phyloP scores from a whole-genome alignment of 352 stramenopile species.

The Pythium insidiosum region DNA sequence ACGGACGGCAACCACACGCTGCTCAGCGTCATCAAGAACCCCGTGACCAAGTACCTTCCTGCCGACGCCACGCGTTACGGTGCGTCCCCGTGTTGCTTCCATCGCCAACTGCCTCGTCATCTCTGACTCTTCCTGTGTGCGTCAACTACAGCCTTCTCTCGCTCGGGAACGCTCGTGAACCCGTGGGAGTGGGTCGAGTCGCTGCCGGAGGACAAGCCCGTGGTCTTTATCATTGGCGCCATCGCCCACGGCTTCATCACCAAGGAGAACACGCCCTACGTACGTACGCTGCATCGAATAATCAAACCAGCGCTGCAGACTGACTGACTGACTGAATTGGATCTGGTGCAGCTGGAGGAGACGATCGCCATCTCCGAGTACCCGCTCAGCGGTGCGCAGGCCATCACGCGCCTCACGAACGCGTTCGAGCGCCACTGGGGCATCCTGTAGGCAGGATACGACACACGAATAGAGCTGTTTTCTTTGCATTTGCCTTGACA shows the following conservation, averaged over 20 bases:
- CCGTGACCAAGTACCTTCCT: conserved; percentile 95
- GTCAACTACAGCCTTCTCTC: conserved; percentile 86
- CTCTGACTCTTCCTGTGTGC: too few species aligned
- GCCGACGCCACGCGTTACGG: conserved; percentile 94
- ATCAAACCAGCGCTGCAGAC: too few species aligned
- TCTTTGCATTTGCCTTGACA: background rate
- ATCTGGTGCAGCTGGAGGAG: conserved; percentile 90
- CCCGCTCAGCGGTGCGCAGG: conserved; percentile 94
- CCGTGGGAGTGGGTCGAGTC: conserved; percentile 91
- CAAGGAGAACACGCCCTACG: conserved; percentile 96
- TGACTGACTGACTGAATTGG: too few species aligned
- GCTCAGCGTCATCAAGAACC: conserved; percentile 99
- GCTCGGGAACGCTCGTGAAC: conserved; percentile 92
- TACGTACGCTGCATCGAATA: too few species aligned
- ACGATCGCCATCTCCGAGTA: conserved; percentile 98
- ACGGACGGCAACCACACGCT: conserved; percentile 95
- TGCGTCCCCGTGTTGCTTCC: too few species aligned
- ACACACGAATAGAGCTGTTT: background rate
- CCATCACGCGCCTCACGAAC: conserved; percentile 94
- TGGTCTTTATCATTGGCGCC: conserved; percentile 97
- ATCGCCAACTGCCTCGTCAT: too few species aligned
- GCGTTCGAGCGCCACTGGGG: conserved; percentile 98
- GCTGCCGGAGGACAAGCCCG: conserved; percentile 86
- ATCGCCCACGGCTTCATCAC: conserved; percentile 96
- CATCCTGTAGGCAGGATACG: conserved; percentile 89